Evolutionary conservation across 2,329 filamentous ascomycete genomes (phyloP), one percentile per base, ranked within the genome.

Genomic region (Diplocarpon mali): DNA sequence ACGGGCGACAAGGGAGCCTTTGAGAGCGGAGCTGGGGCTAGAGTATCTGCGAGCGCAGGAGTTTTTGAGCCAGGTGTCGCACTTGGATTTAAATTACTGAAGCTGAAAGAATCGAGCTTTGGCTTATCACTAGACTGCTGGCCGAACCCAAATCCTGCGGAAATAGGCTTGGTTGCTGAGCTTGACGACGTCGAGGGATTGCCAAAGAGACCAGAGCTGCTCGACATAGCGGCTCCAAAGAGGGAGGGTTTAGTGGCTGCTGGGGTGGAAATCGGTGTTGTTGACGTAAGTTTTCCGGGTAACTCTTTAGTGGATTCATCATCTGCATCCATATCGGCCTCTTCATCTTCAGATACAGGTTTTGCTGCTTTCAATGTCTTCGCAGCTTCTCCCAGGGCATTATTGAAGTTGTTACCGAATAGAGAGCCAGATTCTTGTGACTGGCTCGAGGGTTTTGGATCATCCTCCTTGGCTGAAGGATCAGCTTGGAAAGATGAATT

Each of bases 321-420:
- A 13, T 58, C 58, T n/a, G 51, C 42, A 40, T 60, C 57, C 74
- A 78, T 78, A 38, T 73, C 70, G 45, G 73, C 67, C 24, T 78
- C 75, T 54, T 71, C 73, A 0, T 58, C 74, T 54, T 71, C 73
- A 0, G 58, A 56, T 30, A 52, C 47, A 28, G 57, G 52, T 30
- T 44, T 31, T 38, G 52, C 36, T 15, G 46, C 45, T 9, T 46
- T 15, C 13, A 55, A 56, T 16, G 59, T 49, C 28, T 65, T 57
- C 47, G 69, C 67, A 16, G 64, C 55, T 36, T 73, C 72, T 10
- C 66, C 69, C 24, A 86, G 65, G 12, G 74, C 73, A 46, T 73
- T 71, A 6, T 72, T 69, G 60, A 86, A 84, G 9, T 66, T 71
- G 42, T 66, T 67, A n/a, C 75, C 75, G 57, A 85, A 84, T 52